Percentiles rank a stretch among this genome's conserved stretches.
phyloP scores from a whole-genome alignment of 306 rosid genomes.

The Corylus heterophylla region DNA sequence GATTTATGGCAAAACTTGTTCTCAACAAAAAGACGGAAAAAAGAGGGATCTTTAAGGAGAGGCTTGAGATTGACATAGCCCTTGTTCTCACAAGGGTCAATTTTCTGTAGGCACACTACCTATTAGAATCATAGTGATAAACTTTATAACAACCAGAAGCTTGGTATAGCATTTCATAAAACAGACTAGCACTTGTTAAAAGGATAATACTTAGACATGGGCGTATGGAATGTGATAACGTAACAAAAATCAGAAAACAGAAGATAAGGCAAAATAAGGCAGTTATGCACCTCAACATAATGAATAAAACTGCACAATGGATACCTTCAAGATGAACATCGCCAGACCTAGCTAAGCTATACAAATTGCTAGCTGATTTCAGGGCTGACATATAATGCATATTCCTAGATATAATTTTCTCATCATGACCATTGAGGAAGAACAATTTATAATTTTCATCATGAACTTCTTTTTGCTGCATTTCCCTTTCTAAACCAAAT shows the following conservation, averaged over 20 bases:
- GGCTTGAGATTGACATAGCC: conserved; percentile 7
- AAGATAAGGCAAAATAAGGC: neutral
- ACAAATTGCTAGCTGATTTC: conserved; percentile 64
- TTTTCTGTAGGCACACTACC: neutral
- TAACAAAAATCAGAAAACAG: neutral
- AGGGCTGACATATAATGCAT: conserved; percentile 81
- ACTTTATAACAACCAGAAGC: conserved; percentile 11
- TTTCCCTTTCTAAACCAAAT: conserved; percentile 85
- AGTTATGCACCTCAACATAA: conserved; percentile 25
- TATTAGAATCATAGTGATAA: neutral
- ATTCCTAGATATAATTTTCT: conserved; percentile 43
- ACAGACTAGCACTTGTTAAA: conserved; percentile 11
- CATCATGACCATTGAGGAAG: conserved; percentile 41
- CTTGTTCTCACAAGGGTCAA: conserved; percentile 11
- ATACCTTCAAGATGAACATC: conserved; percentile 90
- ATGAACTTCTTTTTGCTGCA: conserved; percentile 54
- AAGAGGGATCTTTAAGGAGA: neutral
- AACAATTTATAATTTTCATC: conserved; percentile 66
- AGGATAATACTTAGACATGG: conserved; percentile 22
- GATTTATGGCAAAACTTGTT: conserved; percentile 4
- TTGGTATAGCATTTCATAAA: conserved; percentile 10
- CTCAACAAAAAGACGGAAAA: neutral
- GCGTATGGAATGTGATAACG: neutral
- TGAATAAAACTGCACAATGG: conserved; percentile 18
- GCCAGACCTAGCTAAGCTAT: conserved; percentile 75